Evolutionary conservation across 2,329 filamentous ascomycete genomes (phyloP), one percentile per base, ranked within the genome.

Genomic region (Huntiella decipiens): DNA sequence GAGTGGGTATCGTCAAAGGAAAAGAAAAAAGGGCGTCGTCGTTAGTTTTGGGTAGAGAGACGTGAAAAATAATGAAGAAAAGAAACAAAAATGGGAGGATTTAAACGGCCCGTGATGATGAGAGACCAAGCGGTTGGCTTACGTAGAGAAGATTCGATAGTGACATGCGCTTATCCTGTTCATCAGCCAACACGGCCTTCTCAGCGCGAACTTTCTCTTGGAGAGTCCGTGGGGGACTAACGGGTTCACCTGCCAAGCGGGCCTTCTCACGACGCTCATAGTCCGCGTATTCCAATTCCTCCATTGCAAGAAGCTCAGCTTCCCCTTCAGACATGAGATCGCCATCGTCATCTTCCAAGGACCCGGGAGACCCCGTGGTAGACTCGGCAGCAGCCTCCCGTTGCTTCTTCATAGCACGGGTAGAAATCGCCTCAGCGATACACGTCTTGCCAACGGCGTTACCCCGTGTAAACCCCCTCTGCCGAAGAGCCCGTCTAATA

Each of bases 401-500:
- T 22, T 44, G 34, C 7, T 19, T 38, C n/a, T 37, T 42, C n/a
- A 41, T 19, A 5, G 45, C 44, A 28, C 38, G 33, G 1, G 45
- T 46, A 3, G 45, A 46, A 33, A 43, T 36, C 4, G 45, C 46
- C 15, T 35, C 46, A 2, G 46, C 46, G 15, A 44, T 19, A 15
- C 22, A 31, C 3, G 47, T 49, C 10, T 45, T 45, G 8, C 47
- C 47, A 10, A 49, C 22, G 11, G 47, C 47, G 35, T 49, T 45
- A 3, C 47, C 47, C 17, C 47, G 38, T 16, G 47, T 45, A 11
- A 49, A 49, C 11, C 47, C 47, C 15, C 47, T 33, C 16, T 45
- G 43, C 15, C 47, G 38, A 38, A 49, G 35, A 3, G 47, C 47
- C 1, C 47, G 38, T 15, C 47, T 43, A 4, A 49, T 39, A 8